Evolutionary conservation across 768 basidiomycete species (phyloP).

Genomic region (Cystofilobasidium bisporidii): DNA sequence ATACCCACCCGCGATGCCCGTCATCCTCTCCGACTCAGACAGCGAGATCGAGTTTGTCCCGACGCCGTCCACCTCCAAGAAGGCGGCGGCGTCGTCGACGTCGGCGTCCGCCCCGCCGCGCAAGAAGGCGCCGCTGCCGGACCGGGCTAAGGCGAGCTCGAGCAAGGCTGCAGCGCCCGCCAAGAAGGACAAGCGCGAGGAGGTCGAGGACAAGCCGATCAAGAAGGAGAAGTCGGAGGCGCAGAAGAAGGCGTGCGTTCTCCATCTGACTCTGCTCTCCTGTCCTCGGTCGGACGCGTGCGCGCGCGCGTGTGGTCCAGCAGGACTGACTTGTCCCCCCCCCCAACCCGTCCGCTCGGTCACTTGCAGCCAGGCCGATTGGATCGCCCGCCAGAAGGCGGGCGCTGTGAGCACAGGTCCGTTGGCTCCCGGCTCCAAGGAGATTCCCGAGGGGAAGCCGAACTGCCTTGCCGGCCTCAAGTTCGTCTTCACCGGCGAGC

Average conservation of each 20-base stretch:
- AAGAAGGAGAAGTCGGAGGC: slow-evolving; percentile 30
- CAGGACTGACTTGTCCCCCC: too few relatives aligned
- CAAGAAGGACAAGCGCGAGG: slow-evolving; percentile 21
- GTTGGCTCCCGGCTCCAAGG: slow-evolving; percentile 49
- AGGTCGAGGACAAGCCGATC: slow-evolving; percentile 19
- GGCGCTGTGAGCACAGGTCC: slow-evolving; percentile 30
- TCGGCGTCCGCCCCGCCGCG: background rate
- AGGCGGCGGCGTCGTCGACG: background rate
- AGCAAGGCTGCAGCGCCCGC: slow-evolving; percentile 26
- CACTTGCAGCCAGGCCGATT: slow-evolving; percentile 44
- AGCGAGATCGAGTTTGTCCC: slow-evolving; percentile 32
- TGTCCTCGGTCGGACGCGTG: too few relatives aligned
- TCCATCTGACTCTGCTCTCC: background rate
- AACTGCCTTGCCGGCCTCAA: slow-evolving; percentile 74
- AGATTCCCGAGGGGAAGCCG: slow-evolving; percentile 59
- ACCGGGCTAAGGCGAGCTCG: slow-evolving; percentile 26
- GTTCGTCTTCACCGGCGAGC: slow-evolving; percentile 92
- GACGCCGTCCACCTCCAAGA: slow-evolving; percentile 28
- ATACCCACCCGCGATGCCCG: background rate
- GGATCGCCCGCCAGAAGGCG: slow-evolving; percentile 27
- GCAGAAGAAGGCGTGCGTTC: slow-evolving; percentile 21
- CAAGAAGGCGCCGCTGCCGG: slow-evolving; percentile 16
- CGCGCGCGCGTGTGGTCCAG: too few relatives aligned
- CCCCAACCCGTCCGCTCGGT: slow-evolving; percentile 21
- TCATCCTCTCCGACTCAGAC: slow-evolving; percentile 14